Evolutionary conservation across 768 basidiomycete genomes (phyloP).

Genomic region (Mrakia blollopis): DNA sequence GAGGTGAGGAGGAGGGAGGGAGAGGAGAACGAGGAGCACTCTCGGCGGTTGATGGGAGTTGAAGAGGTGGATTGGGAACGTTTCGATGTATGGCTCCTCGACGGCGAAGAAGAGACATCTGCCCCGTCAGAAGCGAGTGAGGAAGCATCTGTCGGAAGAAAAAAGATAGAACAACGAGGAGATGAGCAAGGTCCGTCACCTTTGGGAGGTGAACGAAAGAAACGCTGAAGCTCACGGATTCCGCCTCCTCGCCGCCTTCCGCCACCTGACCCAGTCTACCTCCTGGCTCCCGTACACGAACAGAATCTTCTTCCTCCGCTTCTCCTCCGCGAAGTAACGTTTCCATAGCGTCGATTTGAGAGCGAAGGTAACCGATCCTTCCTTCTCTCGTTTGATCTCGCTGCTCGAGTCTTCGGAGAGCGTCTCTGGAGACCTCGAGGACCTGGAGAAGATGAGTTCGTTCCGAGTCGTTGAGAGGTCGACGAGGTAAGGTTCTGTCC

Average conservation of each 20-base stretch:
- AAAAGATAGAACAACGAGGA: background rate
- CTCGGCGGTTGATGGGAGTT: background rate
- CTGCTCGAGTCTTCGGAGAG: background rate
- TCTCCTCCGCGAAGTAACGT: background rate
- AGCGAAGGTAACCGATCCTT: background rate
- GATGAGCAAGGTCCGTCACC: background rate
- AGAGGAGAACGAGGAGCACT: background rate
- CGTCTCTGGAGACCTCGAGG: constrained; percentile 8
- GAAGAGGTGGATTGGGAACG: background rate
- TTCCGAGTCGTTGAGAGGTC: background rate
- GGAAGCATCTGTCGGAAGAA: constrained; percentile 11
- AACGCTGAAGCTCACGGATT: background rate
- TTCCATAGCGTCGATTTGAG: constrained; percentile 8
- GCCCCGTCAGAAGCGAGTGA: constrained; percentile 22
- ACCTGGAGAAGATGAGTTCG: background rate
- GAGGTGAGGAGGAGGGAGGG: background rate
- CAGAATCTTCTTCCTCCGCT: background rate
- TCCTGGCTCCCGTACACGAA: background rate
- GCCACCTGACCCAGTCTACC: too few species aligned
- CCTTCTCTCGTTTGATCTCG: background rate
- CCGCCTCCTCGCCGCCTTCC: background rate
- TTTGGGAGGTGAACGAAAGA: background rate
- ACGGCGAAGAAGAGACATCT: constrained; percentile 22
- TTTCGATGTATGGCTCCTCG: constrained; percentile 23
- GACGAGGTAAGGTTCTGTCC: background rate